Base-by-base conservation (phyloP, 805 yeast species). In the Hanseniaspora lachancei region DNA sequence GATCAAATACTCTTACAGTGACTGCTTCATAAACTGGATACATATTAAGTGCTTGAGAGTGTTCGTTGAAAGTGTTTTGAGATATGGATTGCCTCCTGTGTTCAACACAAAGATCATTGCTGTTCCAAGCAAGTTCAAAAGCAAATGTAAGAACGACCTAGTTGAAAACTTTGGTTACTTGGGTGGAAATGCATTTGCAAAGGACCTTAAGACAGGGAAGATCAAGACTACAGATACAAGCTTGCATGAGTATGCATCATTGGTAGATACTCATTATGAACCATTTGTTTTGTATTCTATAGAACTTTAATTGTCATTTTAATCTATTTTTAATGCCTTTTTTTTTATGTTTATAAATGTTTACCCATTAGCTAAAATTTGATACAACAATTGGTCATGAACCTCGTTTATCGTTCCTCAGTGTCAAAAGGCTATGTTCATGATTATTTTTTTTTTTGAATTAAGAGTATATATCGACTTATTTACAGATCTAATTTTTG, bases 81-180 rank as follows among this genome's bases (percentile, higher is more conserved):
- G 99, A 70, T 93, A 93, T 68, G 99, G 99, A 0, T 77, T 93
- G 60, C 99, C 98, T 38, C 97, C 97, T 34, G 84, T 84, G 63
- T 93, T 91, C 68, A 78, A 80, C 65, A 73, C 78, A 15, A 74
- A 72, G 43, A 63, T 76, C 36, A 69, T 75, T 49, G 72, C 73
- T 27, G 69, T 75, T 29, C 76, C 85, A 62, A 72, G 69, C 29
- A 72, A 74, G 61, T 68, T 72, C 21, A 65, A 74, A 42, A 72
- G 71, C 34, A 79, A 77, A 68, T 81, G 89, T 47, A 89, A 84
- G 70, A 71, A 76, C 58, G 86, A 83, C 60, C 75, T 93, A 59
- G 71, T 86, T 47, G 76, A 75, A 44, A 81, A 86, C 65, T 93
- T 84, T 66, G 95, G 95, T 7, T 91, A 85, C 69, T 74, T 93